Percentiles rank a stretch among this genome's conserved stretches.
These are phyloP conservation scores for Dicorynia guianensis DNA, from an alignment of 306 rosid genomes.

Conservation along the genomic window DNA sequence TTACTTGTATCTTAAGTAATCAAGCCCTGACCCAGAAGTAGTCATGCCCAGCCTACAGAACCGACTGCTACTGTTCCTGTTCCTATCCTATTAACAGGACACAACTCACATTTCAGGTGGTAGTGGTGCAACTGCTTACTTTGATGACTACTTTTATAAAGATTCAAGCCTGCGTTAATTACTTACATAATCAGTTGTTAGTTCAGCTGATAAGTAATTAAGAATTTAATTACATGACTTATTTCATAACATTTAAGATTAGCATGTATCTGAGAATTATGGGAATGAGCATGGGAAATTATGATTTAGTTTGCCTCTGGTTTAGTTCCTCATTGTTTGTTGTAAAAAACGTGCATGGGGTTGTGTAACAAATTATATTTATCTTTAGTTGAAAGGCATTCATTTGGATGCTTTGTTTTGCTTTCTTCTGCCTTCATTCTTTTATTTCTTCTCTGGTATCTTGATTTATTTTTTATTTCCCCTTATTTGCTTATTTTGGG, in stretches of 20 bases:
- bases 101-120: no score
- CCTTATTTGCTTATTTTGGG: background rate
- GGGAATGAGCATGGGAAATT: constrained; percentile 5
- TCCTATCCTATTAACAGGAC: no score
- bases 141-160: no score
- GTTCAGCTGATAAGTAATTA: background rate
- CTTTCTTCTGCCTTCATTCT: constrained; percentile 3
- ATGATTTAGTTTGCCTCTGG: background rate
- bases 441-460: background rate
- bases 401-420: constrained; percentile 15
- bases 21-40: no score
- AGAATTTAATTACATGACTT: background rate
- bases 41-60: no score
- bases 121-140: no score
- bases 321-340: background rate
- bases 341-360: background rate
- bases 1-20: no score
- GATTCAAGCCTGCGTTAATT: no score
- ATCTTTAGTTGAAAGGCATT: constrained; percentile 6
- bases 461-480: background rate
- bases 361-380: constrained; percentile 5
- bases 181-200: no score
- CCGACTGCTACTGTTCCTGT: no score
- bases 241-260: constrained; percentile 2
- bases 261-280: background rate